Base-by-base conservation (phyloP, 345 rosid species). In the Hibiscus syriacus region DNA sequence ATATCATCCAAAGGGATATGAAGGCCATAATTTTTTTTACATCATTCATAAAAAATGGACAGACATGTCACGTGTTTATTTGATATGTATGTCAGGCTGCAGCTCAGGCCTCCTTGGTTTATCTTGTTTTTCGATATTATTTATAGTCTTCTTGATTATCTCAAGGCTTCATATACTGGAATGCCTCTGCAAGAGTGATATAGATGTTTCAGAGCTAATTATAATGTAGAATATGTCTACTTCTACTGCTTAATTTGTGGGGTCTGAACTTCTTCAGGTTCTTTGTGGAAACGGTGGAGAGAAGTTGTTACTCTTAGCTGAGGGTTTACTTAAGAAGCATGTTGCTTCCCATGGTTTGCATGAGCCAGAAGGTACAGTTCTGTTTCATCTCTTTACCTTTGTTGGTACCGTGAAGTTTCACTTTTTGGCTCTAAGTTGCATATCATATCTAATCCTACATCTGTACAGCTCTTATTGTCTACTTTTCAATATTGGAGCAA, bases 251-350 rank as follows among this genome's bases (percentile, higher is more conserved):
- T 73, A 48, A 67, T 62, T 70, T 77, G 3, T 67, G 62, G 43
- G 52, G 64, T 53, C 12, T 78, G 72, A 46, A 41, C 64, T 60
- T 54, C 48, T n/a, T n/a, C 72, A 94, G 99, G 99, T 94, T 49
- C 73, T 86, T 66, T 91, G 97, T 70, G 93, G 88, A 70, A 85
- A 86, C 73, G 93, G 96, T 14, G 93, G 87, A 45, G 93, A 89
- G 78, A 94, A 92, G 78, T 81, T 94, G 34, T 75, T 88, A 49
- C 83, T 84, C 68, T 81, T 92, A 69, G 99, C 98, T 58, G 99
- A 90, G 78, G 93, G 93, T 78, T 85, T 94, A 72, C 86, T 92
- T 50, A 89, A 88, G 86, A 94, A 89, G 88, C 99, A 94, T 72
- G 80, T 86, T 73, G 81, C 83, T 49, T 77, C 97, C 57, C 98